These are phyloP conservation scores for Cercophora samala DNA, from an alignment of 495 filamentous ascomycete species.

Conservation along the genomic window DNA sequence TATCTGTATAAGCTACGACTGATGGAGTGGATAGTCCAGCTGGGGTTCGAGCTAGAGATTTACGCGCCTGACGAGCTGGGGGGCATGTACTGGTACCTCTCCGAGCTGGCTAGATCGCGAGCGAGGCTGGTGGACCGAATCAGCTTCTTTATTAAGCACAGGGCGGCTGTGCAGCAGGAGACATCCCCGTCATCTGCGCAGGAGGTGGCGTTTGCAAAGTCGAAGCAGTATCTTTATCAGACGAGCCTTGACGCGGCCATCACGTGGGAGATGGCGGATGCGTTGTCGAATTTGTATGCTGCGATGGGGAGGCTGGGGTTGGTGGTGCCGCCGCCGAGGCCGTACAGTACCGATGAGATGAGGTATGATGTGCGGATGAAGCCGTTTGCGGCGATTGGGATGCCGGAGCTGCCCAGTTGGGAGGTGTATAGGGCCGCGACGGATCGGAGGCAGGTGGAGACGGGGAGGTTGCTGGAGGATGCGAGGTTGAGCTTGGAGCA, in stretches of 20 bases:
- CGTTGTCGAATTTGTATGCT: conserved; percentile 63
- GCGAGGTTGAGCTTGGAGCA: conserved; percentile 58
- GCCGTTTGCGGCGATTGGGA: conserved; percentile 66
- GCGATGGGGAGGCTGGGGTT: conserved; percentile 59
- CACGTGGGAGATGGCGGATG: conserved; percentile 67
- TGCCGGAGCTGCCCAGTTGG: conserved; percentile 68
- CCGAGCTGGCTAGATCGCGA: conserved; percentile 54
- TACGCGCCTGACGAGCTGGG: conserved; percentile 84
- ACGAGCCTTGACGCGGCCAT: conserved; percentile 65
- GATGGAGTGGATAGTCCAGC: conserved; percentile 83
- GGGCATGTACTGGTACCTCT: conserved; percentile 85
- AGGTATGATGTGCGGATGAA: conserved; percentile 91
- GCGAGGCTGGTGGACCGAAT: conserved; percentile 67
- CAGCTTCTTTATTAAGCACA: conserved; percentile 53
- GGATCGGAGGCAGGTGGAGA: conserved; percentile 37
- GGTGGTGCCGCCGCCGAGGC: conserved; percentile 56
- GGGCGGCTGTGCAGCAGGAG: conserved; percentile 24
- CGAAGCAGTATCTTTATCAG: conserved; percentile 56
- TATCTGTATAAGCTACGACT: conserved; percentile 84
- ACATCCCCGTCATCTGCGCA: conserved; percentile 30
- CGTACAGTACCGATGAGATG: conserved; percentile 66
- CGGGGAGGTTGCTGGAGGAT: conserved; percentile 50
- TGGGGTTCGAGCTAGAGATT: conserved; percentile 92
- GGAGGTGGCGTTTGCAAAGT: conserved; percentile 50
- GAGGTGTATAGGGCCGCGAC: conserved; percentile 52